phyloP scores from a whole-genome alignment of 305 asterid species.

The Fraxinus floribunda region DNA sequence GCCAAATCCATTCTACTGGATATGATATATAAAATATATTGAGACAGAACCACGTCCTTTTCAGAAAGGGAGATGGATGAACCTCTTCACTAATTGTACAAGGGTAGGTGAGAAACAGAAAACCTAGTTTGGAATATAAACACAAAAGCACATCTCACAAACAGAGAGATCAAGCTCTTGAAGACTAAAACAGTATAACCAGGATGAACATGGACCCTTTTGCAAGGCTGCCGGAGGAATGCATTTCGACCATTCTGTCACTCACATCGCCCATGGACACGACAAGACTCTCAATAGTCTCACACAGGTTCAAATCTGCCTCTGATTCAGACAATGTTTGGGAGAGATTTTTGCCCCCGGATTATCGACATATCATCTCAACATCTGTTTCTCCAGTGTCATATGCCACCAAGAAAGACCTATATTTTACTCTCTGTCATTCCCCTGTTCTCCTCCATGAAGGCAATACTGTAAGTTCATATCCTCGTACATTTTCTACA shows the following conservation, averaged over 20 bases:
- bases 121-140: neutral
- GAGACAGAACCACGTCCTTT: neutral
- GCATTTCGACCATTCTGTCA: constrained; percentile 11
- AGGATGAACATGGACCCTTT: neutral
- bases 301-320: constrained; percentile 3
- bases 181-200: neutral
- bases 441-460: constrained; percentile 11
- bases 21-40: neutral
- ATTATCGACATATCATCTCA: constrained; percentile 13
- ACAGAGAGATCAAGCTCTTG: neutral
- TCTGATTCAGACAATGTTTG: constrained; percentile 24
- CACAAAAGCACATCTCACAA: neutral
- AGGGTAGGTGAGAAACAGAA: neutral
- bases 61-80: neutral
- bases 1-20: neutral
- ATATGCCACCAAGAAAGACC: constrained; percentile 14
- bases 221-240: constrained; percentile 15
- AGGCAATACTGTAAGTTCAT: constrained; percentile 14
- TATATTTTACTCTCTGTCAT: constrained; percentile 12
- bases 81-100: neutral
- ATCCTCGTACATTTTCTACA: neutral
- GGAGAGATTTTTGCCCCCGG: constrained; percentile 16
- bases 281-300: constrained; percentile 4
- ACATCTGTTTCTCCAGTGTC: neutral
- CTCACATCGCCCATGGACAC: constrained; percentile 17